These are phyloP conservation scores for Aspergillus funiculosus DNA, from an alignment of 495 filamentous ascomycete genomes.

Conservation along the genomic window DNA sequence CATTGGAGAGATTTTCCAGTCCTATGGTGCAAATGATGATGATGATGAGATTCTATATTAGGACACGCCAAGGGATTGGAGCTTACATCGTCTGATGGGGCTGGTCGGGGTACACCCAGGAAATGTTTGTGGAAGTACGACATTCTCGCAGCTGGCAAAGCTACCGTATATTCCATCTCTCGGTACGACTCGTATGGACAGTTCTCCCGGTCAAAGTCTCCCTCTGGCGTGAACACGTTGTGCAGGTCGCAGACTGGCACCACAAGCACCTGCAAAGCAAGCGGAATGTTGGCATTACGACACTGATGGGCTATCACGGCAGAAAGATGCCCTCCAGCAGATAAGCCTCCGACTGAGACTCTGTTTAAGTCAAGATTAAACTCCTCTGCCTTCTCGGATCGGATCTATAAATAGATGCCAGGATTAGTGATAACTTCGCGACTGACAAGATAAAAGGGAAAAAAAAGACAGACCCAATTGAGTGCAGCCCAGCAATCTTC, in stretches of 20 bases:
- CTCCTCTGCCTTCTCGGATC: conserved; percentile 27
- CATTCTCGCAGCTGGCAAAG: conserved; percentile 34
- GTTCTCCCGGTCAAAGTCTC: conserved; percentile 30
- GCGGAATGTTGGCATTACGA: conserved; percentile 30
- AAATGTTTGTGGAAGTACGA: conserved; percentile 37
- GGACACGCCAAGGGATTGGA: neutral
- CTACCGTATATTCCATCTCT: conserved; percentile 36
- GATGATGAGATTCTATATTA: conserved; percentile 1
- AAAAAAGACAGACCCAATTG: conserved; percentile 32
- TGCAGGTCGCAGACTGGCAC: conserved; percentile 37
- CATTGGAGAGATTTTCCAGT: conserved; percentile 40
- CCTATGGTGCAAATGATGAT: conserved; percentile 16
- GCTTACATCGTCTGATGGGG: conserved; percentile 28
- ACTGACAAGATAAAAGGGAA: no score
- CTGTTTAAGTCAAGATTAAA: conserved; percentile 30
- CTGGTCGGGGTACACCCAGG: conserved; percentile 32
- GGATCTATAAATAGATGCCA: conserved; percentile 31
- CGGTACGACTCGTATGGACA: conserved; percentile 36
- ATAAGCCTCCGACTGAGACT: conserved; percentile 31
- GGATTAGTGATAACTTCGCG: no score
- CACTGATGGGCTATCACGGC: conserved; percentile 35
- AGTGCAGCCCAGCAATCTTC: conserved; percentile 40
- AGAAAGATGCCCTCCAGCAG: conserved; percentile 38
- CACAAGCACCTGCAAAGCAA: conserved; percentile 31
- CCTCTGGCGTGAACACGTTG: conserved; percentile 29